phyloP scores from a whole-genome alignment of 2,329 filamentous ascomycete species.

The Colletotrichum paranaense region DNA sequence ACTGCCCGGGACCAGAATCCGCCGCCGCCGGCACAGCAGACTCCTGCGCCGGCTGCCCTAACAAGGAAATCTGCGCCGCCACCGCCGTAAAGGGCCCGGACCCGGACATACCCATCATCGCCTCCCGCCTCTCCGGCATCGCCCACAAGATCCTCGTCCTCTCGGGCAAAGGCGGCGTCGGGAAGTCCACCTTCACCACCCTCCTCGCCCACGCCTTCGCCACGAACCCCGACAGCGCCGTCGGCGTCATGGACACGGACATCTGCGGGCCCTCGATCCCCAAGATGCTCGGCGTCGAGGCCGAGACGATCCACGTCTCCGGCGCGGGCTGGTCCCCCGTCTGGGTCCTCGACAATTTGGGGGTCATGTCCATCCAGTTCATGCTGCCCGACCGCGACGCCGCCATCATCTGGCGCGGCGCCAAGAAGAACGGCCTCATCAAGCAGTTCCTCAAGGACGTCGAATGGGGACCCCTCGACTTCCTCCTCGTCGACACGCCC shows the following conservation, averaged over 20 bases:
- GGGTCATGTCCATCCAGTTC: slow-evolving; percentile 98
- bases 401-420: slow-evolving; percentile 95
- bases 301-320: slow-evolving; percentile 92
- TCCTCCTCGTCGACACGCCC: slow-evolving; percentile 92
- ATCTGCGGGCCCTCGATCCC: slow-evolving; percentile 97
- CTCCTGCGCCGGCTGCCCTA: slow-evolving; percentile 94
- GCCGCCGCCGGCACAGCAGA: slow-evolving; percentile 77
- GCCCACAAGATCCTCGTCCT: slow-evolving; percentile 94
- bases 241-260: slow-evolving; percentile 98
- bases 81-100: slow-evolving; percentile 90
- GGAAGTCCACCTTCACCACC: slow-evolving; percentile 93
- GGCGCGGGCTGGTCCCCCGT: slow-evolving; percentile 93
- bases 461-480: slow-evolving; percentile 96
- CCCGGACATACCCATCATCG: slow-evolving; percentile 91
- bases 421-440: slow-evolving; percentile 98
- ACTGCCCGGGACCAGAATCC: slow-evolving; percentile 92
- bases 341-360: slow-evolving; percentile 93
- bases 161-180: slow-evolving; percentile 95
- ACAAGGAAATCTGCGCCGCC: slow-evolving; percentile 94
- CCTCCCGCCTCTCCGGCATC: slow-evolving; percentile 82
- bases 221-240: slow-evolving; percentile 78
- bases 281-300: slow-evolving; percentile 98
- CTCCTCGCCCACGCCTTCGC: slow-evolving; percentile 92
- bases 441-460: slow-evolving; percentile 99
- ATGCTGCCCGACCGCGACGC: slow-evolving; percentile 95